phyloP scores from a whole-genome alignment of 2,329 filamentous ascomycete species.

The Fusarium bulbicola region DNA sequence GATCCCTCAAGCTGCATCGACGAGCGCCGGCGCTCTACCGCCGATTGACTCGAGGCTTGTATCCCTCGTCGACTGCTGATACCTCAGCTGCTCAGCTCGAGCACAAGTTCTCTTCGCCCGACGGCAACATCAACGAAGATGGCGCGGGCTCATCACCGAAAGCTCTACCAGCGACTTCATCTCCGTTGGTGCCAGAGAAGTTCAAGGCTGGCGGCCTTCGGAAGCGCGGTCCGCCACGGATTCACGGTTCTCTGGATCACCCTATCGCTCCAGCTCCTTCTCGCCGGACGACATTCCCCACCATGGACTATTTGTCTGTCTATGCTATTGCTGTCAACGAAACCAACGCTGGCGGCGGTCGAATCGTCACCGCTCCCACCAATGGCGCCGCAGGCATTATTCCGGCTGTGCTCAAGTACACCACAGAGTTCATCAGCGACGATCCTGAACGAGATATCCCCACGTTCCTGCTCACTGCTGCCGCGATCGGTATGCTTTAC shows the following conservation, averaged over 20 bases:
- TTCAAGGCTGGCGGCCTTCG: conserved; percentile 1
- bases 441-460: conserved; percentile 59
- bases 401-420: conserved; percentile 61
- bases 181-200: conserved; percentile 2
- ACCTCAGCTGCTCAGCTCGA: conserved; percentile 19
- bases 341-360: conserved; percentile 61
- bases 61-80: conserved; percentile 45
- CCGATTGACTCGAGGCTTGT: conserved; percentile 56
- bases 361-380: conserved; percentile 61
- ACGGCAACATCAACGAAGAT: conserved; percentile 9
- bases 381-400: conserved; percentile 63
- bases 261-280: conserved; percentile 56
- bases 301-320: conserved; percentile 61
- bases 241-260: conserved; percentile 57
- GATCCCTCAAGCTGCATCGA: conserved; percentile 58
- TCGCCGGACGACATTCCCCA: conserved; percentile 58
- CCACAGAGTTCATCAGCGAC: conserved; percentile 60
- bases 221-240: conserved; percentile 48
- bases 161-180: not conserved
- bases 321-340: conserved; percentile 63
- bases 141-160: not conserved
- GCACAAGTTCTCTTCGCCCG: conserved; percentile 14
- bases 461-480: conserved; percentile 59
- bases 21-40: conserved; percentile 57
- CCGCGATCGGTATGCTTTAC: conserved; percentile 63